Evolutionary conservation across 2,329 filamentous ascomycete genomes (phyloP), one percentile per base, ranked within the genome.

Genomic region (Diaporthe citrichinensis): DNA sequence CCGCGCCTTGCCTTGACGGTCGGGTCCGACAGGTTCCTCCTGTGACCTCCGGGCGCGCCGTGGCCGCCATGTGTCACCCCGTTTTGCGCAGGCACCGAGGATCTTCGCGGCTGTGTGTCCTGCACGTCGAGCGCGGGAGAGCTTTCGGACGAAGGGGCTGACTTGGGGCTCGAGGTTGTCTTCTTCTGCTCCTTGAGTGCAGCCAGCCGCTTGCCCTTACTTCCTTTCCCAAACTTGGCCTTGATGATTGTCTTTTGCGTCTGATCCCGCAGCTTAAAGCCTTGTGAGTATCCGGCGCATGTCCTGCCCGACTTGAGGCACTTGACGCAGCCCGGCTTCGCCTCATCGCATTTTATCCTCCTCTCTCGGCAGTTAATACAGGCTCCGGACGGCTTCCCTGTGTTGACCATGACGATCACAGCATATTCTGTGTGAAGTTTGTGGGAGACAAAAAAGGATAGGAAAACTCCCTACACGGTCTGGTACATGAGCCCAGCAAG

Each of bases 261-360:
- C 41, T 74, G 72, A 17, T 74, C 72, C 5, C 72, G 72, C 15
- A 74, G 25, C 34, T 69, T 74, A 23, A 74, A 57, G 14, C 72
- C 72, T 15, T 74, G 61, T 10, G 72, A 74, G 23, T 74, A 74
- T 20, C 72, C 72, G 15, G 72, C 62, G 23, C 76, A 77, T 25
- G 65, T 72, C 44, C 65, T 36, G 2, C 73, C 67, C 23, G 65
- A 72, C 55, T 69, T 69, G 39, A 62, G 41, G 76, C 76, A 78
- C 59, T 72, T 75, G 51, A 73, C 68, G 62, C 76, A 78, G 14
- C 58, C 65, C 49, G 76, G 76, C 69, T 69, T 74, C 4, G 75
- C 75, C 74, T 73, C 68, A 28, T 75, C 74, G 49, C 74, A 75
- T 49, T 75, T 75, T 71, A 75, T 73, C 68, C 74, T 74, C 44